Percentiles rank a stretch among this genome's conserved stretches.
Evolutionary conservation across 108 stramenopile genomes (phyloP).

Genomic region (Nitzschia palea): DNA sequence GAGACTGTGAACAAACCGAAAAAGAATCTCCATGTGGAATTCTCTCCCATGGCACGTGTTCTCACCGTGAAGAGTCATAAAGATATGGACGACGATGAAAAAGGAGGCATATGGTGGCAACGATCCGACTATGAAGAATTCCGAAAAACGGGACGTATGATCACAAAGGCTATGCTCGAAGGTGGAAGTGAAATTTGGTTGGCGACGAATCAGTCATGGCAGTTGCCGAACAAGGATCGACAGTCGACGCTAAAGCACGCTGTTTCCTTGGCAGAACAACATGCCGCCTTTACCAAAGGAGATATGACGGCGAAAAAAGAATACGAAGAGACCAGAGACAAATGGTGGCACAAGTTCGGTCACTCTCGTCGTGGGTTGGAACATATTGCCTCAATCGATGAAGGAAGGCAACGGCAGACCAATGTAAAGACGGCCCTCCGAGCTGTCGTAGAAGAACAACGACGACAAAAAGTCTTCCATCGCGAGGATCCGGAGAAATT

Average conservation of each 20-base stretch:
- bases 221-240: slow-evolving; percentile 31
- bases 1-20: slow-evolving; percentile 27
- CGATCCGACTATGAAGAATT: slow-evolving; percentile 83
- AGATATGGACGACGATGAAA: slow-evolving; percentile 64
- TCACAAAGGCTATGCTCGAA: slow-evolving; percentile 83
- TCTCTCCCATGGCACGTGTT: slow-evolving; percentile 85
- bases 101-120: slow-evolving; percentile 81
- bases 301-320: slow-evolving; percentile 27
- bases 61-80: slow-evolving; percentile 68
- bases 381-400: slow-evolving; percentile 78
- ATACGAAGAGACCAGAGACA: slow-evolving; percentile 46
- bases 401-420: slow-evolving; percentile 72
- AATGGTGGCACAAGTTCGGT: slow-evolving; percentile 89
- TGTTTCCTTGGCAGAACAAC: slow-evolving; percentile 8
- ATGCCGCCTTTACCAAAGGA: neutral
- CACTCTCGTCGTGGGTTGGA: slow-evolving; percentile 84
- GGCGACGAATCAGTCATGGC: slow-evolving; percentile 66
- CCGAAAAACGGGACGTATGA: slow-evolving; percentile 85
- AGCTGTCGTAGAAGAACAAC: slow-evolving; percentile 73
- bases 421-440: slow-evolving; percentile 64
- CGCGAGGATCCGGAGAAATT: slow-evolving; percentile 67
- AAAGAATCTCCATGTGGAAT: slow-evolving; percentile 39
- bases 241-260: slow-evolving; percentile 27
- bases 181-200: slow-evolving; percentile 90
- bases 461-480: slow-evolving; percentile 52